Evolutionary conservation across 306 rosid genomes (phyloP).

Genomic region (Oxytropis ochrocephala): DNA sequence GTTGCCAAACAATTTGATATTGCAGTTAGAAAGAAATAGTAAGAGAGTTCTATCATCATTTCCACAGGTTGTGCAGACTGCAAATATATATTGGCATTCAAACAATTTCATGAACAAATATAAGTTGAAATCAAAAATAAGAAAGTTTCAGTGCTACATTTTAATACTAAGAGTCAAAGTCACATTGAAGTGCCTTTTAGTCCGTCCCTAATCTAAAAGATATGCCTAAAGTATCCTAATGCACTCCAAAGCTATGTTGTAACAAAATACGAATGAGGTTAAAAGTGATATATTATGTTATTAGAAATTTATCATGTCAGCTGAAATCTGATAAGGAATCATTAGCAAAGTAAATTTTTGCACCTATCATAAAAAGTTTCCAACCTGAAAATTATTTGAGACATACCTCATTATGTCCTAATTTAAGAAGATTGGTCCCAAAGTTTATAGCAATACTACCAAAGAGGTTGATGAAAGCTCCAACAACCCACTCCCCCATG

Average conservation of each 20-base stretch:
- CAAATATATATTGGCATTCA: not conserved
- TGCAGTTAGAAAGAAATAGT: not conserved
- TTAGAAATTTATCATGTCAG: not conserved
- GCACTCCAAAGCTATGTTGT: not conserved
- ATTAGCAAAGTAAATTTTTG: not conserved
- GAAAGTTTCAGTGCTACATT: not conserved
- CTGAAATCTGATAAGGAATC: not conserved
- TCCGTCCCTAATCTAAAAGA: not conserved
- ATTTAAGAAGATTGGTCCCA: conserved; percentile 92
- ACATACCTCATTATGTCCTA: conserved; percentile 89
- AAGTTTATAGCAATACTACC: conserved; percentile 98
- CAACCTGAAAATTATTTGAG: not conserved
- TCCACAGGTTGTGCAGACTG: not conserved
- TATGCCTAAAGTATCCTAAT: not conserved
- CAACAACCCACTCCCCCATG: conserved; percentile 99
- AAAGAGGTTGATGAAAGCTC: conserved; percentile 90
- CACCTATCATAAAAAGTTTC: not conserved
- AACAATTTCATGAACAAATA: not conserved
- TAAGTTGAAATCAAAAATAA: not conserved
- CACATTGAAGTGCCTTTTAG: not conserved
- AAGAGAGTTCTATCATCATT: not conserved
- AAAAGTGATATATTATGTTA: not conserved
- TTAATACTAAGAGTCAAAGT: not conserved
- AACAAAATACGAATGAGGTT: not conserved
- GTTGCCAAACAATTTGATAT: conserved; percentile 13